Evolutionary conservation across 1,139 yeast genomes (phyloP).

Genomic region (Scheffersomyces segobiensis): DNA sequence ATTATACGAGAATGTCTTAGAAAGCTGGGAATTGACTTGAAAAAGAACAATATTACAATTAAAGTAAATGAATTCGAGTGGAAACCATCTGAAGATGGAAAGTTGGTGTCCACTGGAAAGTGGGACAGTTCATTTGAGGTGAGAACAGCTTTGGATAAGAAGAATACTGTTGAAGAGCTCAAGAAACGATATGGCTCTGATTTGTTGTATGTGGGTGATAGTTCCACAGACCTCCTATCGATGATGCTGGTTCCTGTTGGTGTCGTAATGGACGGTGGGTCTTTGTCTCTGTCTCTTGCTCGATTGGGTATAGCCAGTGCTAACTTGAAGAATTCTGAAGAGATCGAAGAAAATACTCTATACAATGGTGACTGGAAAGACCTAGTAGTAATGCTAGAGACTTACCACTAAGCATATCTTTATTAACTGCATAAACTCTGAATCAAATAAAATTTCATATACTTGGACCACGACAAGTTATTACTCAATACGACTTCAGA

Average conservation of each 20-base stretch:
- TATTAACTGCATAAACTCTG: background rate
- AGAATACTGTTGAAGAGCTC: conserved; percentile 24
- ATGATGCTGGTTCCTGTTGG: conserved; percentile 52
- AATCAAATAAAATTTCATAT: too few relatives aligned
- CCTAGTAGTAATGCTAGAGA: background rate
- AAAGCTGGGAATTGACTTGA: conserved; percentile 25
- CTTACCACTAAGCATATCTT: background rate
- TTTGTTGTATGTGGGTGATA: conserved; percentile 63
- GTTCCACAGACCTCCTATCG: conserved; percentile 61
- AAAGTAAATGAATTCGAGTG: conserved; percentile 54
- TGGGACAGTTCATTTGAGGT: conserved; percentile 25
- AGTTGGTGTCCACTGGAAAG: conserved; percentile 39
- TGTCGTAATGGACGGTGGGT: conserved; percentile 42
- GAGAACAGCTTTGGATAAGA: conserved; percentile 62
- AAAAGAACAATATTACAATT: conserved; percentile 19
- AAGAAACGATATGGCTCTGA: conserved; percentile 10
- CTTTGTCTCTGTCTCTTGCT: conserved; percentile 15
- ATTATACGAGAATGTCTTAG: conserved; percentile 46
- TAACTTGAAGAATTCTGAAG: background rate
- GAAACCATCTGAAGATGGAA: conserved; percentile 19
- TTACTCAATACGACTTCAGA: too few relatives aligned
- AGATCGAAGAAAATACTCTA: background rate
- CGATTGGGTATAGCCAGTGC: background rate
- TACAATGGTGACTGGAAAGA: background rate
- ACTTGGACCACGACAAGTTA: too few relatives aligned